phyloP scores from a whole-genome alignment of 1,284 basidiomycete genomes.

The Puccinia triticina region DNA sequence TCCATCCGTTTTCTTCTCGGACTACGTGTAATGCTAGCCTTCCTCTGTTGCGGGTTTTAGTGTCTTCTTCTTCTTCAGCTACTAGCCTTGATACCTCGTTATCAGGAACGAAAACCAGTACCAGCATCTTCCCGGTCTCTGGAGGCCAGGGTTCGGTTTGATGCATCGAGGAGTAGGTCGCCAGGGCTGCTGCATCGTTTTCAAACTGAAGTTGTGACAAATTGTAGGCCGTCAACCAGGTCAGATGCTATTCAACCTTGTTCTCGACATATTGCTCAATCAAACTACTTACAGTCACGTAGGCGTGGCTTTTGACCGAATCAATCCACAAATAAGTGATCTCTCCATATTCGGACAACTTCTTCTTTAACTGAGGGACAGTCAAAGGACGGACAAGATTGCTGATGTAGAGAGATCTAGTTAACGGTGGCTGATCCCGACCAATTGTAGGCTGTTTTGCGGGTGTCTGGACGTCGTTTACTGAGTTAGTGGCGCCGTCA shows the following conservation, averaged over 20 bases:
- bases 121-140: constrained; percentile 26
- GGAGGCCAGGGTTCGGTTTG: constrained; percentile 38
- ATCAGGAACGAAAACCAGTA: constrained; percentile 20
- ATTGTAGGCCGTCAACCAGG: not conserved
- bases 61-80: constrained; percentile 12
- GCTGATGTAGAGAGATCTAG: constrained; percentile 28
- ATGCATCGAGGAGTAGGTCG: constrained; percentile 12
- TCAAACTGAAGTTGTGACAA: constrained; percentile 12
- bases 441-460: not conserved
- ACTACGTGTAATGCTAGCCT: not conserved
- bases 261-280: not conserved
- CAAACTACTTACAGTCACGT: constrained; percentile 38
- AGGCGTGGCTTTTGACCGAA: constrained; percentile 37
- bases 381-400: constrained; percentile 43
- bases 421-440: constrained; percentile 20
- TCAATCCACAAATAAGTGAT: constrained; percentile 40
- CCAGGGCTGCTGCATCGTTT: constrained; percentile 5
- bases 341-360: constrained; percentile 34
- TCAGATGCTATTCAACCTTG: not conserved
- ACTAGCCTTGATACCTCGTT: constrained; percentile 15
- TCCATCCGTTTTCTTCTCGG: constrained; percentile 11
- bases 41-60: not conserved
- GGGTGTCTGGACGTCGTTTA: not conserved
- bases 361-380: constrained; percentile 25
- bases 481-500: not conserved